phyloP scores from a whole-genome alignment of 2,329 filamentous ascomycete genomes.

The Lecanicillium sp. region DNA sequence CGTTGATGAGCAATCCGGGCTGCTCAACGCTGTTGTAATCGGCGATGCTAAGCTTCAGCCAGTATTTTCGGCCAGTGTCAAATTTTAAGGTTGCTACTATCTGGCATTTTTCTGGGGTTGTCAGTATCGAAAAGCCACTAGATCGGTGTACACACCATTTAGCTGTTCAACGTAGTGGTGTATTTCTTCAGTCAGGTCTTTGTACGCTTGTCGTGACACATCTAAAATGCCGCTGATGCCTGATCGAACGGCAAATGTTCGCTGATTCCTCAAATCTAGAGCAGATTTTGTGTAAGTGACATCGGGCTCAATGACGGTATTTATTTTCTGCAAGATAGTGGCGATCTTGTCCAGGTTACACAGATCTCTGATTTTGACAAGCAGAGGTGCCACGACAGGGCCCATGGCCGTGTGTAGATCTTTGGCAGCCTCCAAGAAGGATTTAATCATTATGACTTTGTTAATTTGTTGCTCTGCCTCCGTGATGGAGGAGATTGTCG shows the following conservation, averaged over 20 bases:
- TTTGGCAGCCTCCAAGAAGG: constrained; percentile 64
- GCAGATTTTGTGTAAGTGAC: constrained; percentile 72
- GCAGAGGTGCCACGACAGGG: constrained; percentile 56
- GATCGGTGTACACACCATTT: constrained; percentile 44
- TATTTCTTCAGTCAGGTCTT: constrained; percentile 76
- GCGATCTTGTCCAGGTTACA: constrained; percentile 59
- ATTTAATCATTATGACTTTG: constrained; percentile 79
- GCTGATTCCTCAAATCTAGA: constrained; percentile 81
- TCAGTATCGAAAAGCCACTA: neutral
- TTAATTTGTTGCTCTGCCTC: constrained; percentile 78
- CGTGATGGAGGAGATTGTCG: constrained; percentile 57
- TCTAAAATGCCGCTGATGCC: constrained; percentile 82
- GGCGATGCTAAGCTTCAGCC: constrained; percentile 56
- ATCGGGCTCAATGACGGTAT: constrained; percentile 70
- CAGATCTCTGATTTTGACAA: constrained; percentile 62
- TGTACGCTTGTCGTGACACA: constrained; percentile 82
- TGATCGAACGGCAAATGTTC: constrained; percentile 83
- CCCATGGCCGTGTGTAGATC: constrained; percentile 62
- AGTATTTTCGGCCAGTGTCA: constrained; percentile 74
- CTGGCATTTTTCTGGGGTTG: constrained; percentile 43
- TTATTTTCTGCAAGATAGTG: constrained; percentile 59
- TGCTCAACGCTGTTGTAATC: constrained; percentile 57
- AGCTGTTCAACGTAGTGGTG: constrained; percentile 64
- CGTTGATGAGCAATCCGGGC: constrained; percentile 71
- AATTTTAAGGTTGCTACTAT: constrained; percentile 64